A percentile compares a stretch with the other conserved stretches of the same genome.
These are phyloP conservation scores for Ascochyta rabiei DNA, from an alignment of 2,329 filamentous ascomycete genomes.

Conservation along the genomic window DNA sequence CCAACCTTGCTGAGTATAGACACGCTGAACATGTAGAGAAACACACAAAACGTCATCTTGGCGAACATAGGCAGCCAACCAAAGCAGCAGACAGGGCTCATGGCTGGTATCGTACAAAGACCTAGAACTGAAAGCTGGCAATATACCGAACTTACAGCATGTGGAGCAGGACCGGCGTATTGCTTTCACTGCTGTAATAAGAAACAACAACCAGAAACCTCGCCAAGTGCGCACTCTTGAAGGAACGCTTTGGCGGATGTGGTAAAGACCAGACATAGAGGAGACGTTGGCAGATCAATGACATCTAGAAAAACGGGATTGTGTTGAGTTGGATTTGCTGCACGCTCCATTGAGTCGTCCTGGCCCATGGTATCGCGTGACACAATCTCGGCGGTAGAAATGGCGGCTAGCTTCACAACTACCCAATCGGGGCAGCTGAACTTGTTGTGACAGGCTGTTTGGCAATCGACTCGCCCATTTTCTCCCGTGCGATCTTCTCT, in stretches of 20 bases:
- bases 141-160: not conserved
- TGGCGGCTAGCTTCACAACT: not conserved
- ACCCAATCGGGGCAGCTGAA: constrained; percentile 19
- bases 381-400: not conserved
- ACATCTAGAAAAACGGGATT: not conserved
- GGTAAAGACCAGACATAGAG: not conserved
- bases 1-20: not conserved
- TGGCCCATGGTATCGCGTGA: not conserved
- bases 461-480: constrained; percentile 46
- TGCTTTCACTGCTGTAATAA: not conserved
- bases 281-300: not conserved
- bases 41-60: not conserved
- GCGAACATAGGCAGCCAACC: not conserved
- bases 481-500: constrained; percentile 79
- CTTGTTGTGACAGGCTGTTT: constrained; percentile 29
- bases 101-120: not conserved
- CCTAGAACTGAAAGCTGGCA: not conserved
- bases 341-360: not conserved
- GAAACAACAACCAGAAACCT: not conserved
- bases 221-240: not conserved
- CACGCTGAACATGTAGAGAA: not conserved
- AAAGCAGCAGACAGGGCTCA: not conserved
- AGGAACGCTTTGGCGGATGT: not conserved
- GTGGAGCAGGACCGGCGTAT: not conserved
- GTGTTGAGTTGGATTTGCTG: too few relatives aligned